Evolutionary conservation across 164 flowering plant species (phyloP).

Genomic region (Cinnamomum micranthum): DNA sequence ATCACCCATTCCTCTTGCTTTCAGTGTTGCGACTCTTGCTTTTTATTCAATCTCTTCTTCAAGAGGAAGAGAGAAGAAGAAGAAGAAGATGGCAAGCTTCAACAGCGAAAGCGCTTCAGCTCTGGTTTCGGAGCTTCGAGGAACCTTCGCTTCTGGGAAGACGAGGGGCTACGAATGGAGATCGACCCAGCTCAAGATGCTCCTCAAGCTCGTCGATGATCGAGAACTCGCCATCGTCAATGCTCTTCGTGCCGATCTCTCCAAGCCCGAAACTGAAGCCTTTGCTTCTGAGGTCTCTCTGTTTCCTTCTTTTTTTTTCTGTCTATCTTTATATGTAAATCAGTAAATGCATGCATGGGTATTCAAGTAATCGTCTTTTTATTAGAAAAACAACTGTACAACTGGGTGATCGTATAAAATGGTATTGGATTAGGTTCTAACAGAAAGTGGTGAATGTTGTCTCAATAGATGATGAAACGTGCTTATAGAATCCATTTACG

Average conservation of each 20-base stretch:
- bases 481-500: no score
- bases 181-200: constrained; percentile 9
- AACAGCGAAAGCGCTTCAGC: background rate
- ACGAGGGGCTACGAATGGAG: constrained; percentile 21
- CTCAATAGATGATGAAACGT: no score
- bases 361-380: no score
- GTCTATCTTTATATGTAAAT: no score
- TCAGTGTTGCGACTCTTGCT: background rate
- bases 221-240: constrained; percentile 7
- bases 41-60: background rate
- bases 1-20: background rate
- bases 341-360: no score
- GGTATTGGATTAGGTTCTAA: no score
- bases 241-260: constrained; percentile 14
- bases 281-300: constrained; percentile 10
- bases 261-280: constrained; percentile 14
- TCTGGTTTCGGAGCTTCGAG: constrained; percentile 10
- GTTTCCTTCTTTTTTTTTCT: background rate
- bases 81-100: background rate
- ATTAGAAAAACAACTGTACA: no score
- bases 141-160: constrained; percentile 8
- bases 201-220: constrained; percentile 4
- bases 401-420: no score
- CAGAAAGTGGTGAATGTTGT: no score
- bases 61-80: background rate